phyloP scores from a whole-genome alignment of 2,329 filamentous ascomycete genomes.

The Xylaria sp. region DNA sequence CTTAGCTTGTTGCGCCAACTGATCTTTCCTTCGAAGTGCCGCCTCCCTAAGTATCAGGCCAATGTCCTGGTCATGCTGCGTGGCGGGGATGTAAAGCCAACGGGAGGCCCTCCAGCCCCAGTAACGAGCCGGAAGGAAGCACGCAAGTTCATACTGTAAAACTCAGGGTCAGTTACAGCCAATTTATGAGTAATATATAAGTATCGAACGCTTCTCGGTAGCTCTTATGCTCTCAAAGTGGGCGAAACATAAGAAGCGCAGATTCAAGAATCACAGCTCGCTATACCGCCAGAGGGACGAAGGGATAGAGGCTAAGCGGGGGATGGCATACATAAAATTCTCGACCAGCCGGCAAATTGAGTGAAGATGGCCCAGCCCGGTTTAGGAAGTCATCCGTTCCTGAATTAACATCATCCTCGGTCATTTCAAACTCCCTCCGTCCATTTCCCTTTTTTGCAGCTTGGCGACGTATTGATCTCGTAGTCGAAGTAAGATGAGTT shows the following conservation, averaged over 20 bases:
- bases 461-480: slow-evolving; percentile 53
- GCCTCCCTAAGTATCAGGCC: slow-evolving; percentile 40
- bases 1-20: slow-evolving; percentile 3
- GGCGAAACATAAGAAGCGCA: neutral
- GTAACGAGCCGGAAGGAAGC: slow-evolving; percentile 60
- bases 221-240: neutral
- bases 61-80: slow-evolving; percentile 48
- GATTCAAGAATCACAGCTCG: neutral
- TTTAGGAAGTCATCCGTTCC: slow-evolving; percentile 58
- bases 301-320: too few species aligned
- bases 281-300: too few species aligned
- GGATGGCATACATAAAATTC: slow-evolving; percentile 60
- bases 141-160: slow-evolving; percentile 56
- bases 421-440: slow-evolving; percentile 53
- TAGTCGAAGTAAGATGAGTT: slow-evolving; percentile 53
- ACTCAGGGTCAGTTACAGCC: neutral
- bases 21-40: slow-evolving; percentile 22
- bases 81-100: slow-evolving; percentile 56
- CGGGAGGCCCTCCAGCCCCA: slow-evolving; percentile 53
- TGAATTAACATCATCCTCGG: slow-evolving; percentile 48
- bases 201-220: neutral
- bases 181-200: neutral
- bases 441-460: slow-evolving; percentile 55
- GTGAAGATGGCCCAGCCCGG: slow-evolving; percentile 54
- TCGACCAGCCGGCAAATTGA: slow-evolving; percentile 59